Evolutionary conservation across 1,139 yeast species (phyloP), one percentile per base, ranked within the genome.

Genomic region (Lodderomyces parapsilosis): DNA sequence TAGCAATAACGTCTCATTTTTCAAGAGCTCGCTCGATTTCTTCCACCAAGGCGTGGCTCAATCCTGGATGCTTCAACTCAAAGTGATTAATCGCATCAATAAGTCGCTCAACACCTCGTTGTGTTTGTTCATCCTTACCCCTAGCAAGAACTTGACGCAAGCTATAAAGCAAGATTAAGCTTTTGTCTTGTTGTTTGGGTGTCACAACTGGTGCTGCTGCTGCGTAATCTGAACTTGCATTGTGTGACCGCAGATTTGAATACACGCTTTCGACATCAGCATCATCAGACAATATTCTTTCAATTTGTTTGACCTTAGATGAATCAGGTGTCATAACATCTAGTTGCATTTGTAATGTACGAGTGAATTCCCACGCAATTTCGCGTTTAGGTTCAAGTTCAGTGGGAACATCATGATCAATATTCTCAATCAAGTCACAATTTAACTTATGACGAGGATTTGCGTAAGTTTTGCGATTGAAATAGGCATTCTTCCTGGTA

Each of bases 41-140:
- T 58, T 83, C 87, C 27, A 81, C 65, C n/a, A 83, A 67, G 0
- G 86, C 86, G 46, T 80, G 83, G 44, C 80, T 64, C 28, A 84
- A 63, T 0, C 91, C 91, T 0, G 86, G 83, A 46, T 76, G 78
- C n/a, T 63, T 59, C 33, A 56, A 50, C 54, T 84, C 90, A 43
- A 71, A 70, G n/a, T 55, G 57, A 2, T 57, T 51, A 40, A 80
- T 60, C n/a, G 55, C 58, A 15, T 60, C 55, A 24, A 71, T 65
- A 43, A 82, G 56, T 3, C 60, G 49, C 24, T 64, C 58, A 13
- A 81, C 83, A 4, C 73, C 62, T 4, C 50, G 46, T 46, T 66
- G 72, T 0, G 86, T 78, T n/a, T 61, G 66, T 10, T 58, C 60
- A 17, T 71, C 66, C 39, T 68, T 68, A 2, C 85, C 84, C 41